phyloP scores from a whole-genome alignment of 352 stramenopile genomes.

The Phytophthora megakarya region DNA sequence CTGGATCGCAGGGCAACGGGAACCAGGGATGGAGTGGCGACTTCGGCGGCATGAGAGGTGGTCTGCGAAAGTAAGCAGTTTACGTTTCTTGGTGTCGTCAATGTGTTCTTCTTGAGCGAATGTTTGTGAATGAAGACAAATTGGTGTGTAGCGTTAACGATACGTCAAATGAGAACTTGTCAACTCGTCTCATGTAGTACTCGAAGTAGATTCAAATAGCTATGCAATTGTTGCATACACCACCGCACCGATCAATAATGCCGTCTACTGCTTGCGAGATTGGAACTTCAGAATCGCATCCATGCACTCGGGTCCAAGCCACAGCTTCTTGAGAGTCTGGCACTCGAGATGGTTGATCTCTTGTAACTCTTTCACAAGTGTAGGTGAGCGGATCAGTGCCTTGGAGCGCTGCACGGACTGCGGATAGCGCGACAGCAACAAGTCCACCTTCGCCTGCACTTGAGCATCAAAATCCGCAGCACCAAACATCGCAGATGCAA shows the following conservation, averaged over 20 bases:
- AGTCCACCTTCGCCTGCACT: slow-evolving; percentile 60
- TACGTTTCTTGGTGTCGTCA: background rate
- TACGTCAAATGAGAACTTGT: no score
- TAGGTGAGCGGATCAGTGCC: slow-evolving; percentile 56
- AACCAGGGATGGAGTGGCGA: slow-evolving; percentile 29
- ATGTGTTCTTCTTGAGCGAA: background rate
- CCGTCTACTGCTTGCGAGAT: slow-evolving; percentile 51
- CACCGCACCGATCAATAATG: no score
- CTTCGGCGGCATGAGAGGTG: slow-evolving; percentile 31
- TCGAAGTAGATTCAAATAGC: no score
- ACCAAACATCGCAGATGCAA: slow-evolving; percentile 61
- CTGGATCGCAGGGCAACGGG: slow-evolving; percentile 14
- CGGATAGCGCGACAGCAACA: slow-evolving; percentile 69
- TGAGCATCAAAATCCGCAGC: slow-evolving; percentile 67
- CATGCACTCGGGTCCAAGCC: slow-evolving; percentile 74
- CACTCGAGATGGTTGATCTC: slow-evolving; percentile 60
- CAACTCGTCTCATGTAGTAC: no score
- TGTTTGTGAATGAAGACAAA: background rate
- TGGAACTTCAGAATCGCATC: slow-evolving; percentile 82
- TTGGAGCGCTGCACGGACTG: slow-evolving; percentile 71
- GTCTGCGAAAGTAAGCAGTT: slow-evolving; percentile 16
- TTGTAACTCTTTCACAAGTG: slow-evolving; percentile 57
- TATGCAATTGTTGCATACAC: no score
- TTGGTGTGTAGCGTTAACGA: background rate
- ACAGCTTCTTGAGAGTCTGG: slow-evolving; percentile 75